phyloP scores from a whole-genome alignment of 768 basidiomycete species.

The Mycena maculata region DNA sequence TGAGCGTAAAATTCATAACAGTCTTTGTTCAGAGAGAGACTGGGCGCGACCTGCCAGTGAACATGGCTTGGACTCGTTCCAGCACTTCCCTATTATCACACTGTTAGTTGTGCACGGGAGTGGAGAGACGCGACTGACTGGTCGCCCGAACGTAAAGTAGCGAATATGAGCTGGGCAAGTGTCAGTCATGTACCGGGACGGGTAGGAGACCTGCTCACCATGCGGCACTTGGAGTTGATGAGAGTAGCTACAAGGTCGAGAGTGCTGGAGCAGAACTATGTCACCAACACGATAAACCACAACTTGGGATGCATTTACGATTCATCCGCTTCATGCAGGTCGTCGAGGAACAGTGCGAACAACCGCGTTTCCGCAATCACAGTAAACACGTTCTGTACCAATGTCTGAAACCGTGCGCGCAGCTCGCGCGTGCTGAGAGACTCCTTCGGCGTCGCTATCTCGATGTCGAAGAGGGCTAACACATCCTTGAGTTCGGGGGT shows the following conservation, averaged over 20 bases:
- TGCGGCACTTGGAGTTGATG: slow-evolving; percentile 71
- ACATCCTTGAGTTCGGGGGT: slow-evolving; percentile 77
- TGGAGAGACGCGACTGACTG: slow-evolving; percentile 48
- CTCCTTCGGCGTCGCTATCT: slow-evolving; percentile 63
- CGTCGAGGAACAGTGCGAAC: slow-evolving; percentile 79
- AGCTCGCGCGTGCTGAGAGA: slow-evolving; percentile 68
- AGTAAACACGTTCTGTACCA: slow-evolving; percentile 77
- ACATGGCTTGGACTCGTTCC: slow-evolving; percentile 66
- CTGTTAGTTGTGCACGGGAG: slow-evolving; percentile 5
- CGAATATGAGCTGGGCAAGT: slow-evolving; percentile 66
- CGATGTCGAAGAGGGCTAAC: slow-evolving; percentile 64
- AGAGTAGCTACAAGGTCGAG: slow-evolving; percentile 74
- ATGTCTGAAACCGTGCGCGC: slow-evolving; percentile 74
- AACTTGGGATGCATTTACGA: slow-evolving; percentile 52
- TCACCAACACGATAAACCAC: slow-evolving; percentile 4
- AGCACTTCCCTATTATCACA: slow-evolving; percentile 52
- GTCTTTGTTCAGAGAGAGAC: too few species aligned
- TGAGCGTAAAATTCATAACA: too few species aligned
- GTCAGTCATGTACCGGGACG: slow-evolving; percentile 18
- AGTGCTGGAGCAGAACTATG: slow-evolving; percentile 54
- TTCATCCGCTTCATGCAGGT: slow-evolving; percentile 80
- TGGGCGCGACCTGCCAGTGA: slow-evolving; percentile 65
- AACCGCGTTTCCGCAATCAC: slow-evolving; percentile 77
- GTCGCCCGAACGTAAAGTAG: slow-evolving; percentile 69
- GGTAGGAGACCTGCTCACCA: slow-evolving; percentile 53